A percentile compares a stretch with the other conserved stretches of the same genome.
phyloP scores from a whole-genome alignment of 2,329 filamentous ascomycete genomes.

The Botrytis porri region DNA sequence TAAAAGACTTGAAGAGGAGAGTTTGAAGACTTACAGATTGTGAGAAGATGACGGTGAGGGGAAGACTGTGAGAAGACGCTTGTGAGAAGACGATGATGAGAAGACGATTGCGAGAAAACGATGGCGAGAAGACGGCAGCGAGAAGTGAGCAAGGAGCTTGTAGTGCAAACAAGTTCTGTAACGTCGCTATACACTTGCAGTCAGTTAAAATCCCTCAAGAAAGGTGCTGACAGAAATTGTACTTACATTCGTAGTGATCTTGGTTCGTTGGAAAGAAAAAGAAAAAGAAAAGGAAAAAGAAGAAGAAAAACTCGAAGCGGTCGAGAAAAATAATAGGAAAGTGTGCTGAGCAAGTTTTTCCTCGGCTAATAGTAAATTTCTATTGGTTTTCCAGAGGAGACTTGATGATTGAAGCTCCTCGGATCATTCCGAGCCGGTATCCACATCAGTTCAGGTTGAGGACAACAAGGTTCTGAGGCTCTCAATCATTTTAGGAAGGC shows the following conservation, averaged over 20 bases:
- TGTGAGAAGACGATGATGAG: background rate
- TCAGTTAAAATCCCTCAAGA: background rate
- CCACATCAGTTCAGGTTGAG: background rate
- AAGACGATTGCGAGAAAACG: background rate
- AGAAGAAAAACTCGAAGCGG: background rate
- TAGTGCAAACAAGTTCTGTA: background rate
- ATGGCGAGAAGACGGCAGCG: background rate
- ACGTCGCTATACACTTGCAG: background rate
- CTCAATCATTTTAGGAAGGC: background rate
- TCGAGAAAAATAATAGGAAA: background rate
- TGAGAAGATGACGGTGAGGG: background rate
- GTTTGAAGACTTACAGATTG: background rate
- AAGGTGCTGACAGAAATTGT: background rate
- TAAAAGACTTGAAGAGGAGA: background rate
- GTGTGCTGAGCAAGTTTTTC: background rate
- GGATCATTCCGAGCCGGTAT: background rate
- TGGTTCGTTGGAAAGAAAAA: background rate
- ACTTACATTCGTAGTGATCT: background rate
- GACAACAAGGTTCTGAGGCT: background rate
- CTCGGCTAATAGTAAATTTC: background rate
- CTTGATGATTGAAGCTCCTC: background rate
- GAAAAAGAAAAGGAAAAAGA: background rate
- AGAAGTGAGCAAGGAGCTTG: background rate
- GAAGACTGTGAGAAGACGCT: background rate
- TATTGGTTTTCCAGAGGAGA: background rate